These are phyloP conservation scores for Paraphoma chrysanthemicola DNA, from an alignment of 2,329 filamentous ascomycete genomes.

Conservation along the genomic window DNA sequence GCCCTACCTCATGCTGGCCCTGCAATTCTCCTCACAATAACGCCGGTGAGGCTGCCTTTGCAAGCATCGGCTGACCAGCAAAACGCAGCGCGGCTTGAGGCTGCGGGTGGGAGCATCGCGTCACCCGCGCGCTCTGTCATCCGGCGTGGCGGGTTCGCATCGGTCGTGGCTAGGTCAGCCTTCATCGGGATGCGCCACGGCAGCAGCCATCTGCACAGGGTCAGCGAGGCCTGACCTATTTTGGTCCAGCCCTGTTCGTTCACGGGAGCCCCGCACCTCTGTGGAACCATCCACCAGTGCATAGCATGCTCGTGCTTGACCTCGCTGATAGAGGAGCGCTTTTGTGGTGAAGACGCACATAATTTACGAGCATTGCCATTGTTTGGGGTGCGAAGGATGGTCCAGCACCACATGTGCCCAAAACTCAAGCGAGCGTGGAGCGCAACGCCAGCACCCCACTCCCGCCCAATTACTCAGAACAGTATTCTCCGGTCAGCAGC, in stretches of 20 bases:
- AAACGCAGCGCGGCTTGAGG: not conserved
- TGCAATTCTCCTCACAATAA: slow-evolving; percentile 12
- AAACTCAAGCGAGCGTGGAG: slow-evolving; percentile 8
- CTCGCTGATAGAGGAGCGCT: slow-evolving; percentile 5
- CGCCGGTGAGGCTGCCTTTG: slow-evolving; percentile 9
- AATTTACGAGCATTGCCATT: no score
- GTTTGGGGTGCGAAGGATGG: not conserved
- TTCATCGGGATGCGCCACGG: slow-evolving; percentile 33
- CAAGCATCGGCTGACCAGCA: not conserved
- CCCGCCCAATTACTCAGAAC: slow-evolving; percentile 20
- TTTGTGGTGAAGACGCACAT: slow-evolving; percentile 2
- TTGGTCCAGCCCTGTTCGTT: slow-evolving; percentile 26
- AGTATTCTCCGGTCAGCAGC: slow-evolving; percentile 9
- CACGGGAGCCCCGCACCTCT: slow-evolving; percentile 31
- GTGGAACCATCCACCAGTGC: slow-evolving; percentile 23
- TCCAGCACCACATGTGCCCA: slow-evolving; percentile 3
- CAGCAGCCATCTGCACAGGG: slow-evolving; percentile 13
- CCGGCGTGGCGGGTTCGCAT: slow-evolving; percentile 37
- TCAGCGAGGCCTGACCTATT: slow-evolving; percentile 28
- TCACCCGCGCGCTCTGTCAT: slow-evolving; percentile 39
- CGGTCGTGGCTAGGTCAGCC: slow-evolving; percentile 30
- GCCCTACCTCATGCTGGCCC: slow-evolving; percentile 23
- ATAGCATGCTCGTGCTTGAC: slow-evolving; percentile 19
- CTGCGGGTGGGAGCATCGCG: slow-evolving; percentile 22
- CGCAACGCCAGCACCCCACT: slow-evolving; percentile 9